phyloP scores from a whole-genome alignment of 805 yeast species.

The Cyberlindnera suaveolens region DNA sequence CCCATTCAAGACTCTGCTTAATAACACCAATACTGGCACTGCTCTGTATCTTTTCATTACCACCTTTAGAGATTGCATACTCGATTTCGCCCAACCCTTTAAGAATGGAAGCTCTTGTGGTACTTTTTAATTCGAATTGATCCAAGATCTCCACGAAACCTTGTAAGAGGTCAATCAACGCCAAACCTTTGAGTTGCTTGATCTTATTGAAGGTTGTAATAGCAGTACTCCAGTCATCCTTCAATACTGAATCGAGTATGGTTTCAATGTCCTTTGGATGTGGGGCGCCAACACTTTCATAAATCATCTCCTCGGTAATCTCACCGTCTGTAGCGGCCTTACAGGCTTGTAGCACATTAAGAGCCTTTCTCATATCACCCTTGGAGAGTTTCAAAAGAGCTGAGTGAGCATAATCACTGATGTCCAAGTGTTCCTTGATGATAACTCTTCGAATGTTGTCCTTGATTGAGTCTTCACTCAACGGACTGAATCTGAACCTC shows the following conservation, averaged over 20 bases:
- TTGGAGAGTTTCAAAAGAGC: slow-evolving; percentile 69
- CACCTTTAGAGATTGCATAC: slow-evolving; percentile 87
- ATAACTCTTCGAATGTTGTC: slow-evolving; percentile 66
- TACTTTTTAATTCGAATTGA: slow-evolving; percentile 55
- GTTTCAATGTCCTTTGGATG: slow-evolving; percentile 78
- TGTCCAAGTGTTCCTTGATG: slow-evolving; percentile 54
- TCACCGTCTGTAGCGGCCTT: slow-evolving; percentile 65
- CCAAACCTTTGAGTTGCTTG: slow-evolving; percentile 75
- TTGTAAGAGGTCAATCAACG: slow-evolving; percentile 76
- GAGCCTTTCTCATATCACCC: slow-evolving; percentile 95
- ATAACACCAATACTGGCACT: slow-evolving; percentile 88
- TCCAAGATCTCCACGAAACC: slow-evolving; percentile 71
- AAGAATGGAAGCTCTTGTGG: slow-evolving; percentile 57
- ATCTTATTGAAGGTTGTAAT: slow-evolving; percentile 57
- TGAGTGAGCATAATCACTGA: slow-evolving; percentile 51
- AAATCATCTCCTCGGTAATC: slow-evolving; percentile 70
- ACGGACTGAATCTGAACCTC: slow-evolving; percentile 86
- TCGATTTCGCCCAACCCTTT: slow-evolving; percentile 81
- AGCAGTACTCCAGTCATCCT: slow-evolving; percentile 85
- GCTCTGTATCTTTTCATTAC: slow-evolving; percentile 82
- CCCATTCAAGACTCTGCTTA: slow-evolving; percentile 41
- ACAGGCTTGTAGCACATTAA: slow-evolving; percentile 92
- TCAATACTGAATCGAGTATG: slow-evolving; percentile 68
- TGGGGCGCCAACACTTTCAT: slow-evolving; percentile 95
- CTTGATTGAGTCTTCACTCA: slow-evolving; percentile 59